Base-by-base conservation (phyloP, 805 yeast species). In the Saturnispora diversa region DNA sequence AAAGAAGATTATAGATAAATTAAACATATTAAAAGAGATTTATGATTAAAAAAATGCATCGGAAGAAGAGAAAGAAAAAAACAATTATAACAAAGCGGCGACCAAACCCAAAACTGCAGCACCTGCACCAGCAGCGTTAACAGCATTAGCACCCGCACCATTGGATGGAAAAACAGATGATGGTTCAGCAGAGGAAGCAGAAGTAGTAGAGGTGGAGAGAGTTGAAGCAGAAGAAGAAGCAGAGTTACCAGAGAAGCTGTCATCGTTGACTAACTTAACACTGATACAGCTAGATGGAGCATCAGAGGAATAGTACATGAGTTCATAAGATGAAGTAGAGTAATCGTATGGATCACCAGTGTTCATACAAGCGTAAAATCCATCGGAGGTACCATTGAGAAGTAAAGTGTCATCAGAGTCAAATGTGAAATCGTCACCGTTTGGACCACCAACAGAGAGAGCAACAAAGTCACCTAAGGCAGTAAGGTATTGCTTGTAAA, bases 301-400 rank as follows among this genome's bases (percentile, higher is more conserved):
- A 40, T 21, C 19, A 9, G 49, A 43, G 45, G 49, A 39, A 45
- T 51, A 58, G 45, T 49, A 60, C 48, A 51, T 55, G 40, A 62
- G 56, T 39, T 55, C 55, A 44, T 51, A 64, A 16, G 44, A 12
- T 9, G 32, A 11, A 15, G 47, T 28, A 27, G 70, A 65, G 54
- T 58, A 63, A n/a, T 45, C 30, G 58, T 69, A 70, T 20, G 73
- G 71, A 50, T 70, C 75, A 34, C 49, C 50, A 43, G 64, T 58
- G 58, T 68, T 62, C 62, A 59, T 65, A 48, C 65, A 64, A 38
- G 68, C 74, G 49, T 55, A 64, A 58, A 69, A 66, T 20, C 55
- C 55, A 21, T 46, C 48, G 20, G 59, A 17, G 16, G 63, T 42
- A 31, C 66, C 65, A 31, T 59, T 51, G 40, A 57, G 55, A 12